These are phyloP conservation scores for Primulina huaijiensis DNA, from an alignment of 257 asterid species.

Conservation along the genomic window DNA sequence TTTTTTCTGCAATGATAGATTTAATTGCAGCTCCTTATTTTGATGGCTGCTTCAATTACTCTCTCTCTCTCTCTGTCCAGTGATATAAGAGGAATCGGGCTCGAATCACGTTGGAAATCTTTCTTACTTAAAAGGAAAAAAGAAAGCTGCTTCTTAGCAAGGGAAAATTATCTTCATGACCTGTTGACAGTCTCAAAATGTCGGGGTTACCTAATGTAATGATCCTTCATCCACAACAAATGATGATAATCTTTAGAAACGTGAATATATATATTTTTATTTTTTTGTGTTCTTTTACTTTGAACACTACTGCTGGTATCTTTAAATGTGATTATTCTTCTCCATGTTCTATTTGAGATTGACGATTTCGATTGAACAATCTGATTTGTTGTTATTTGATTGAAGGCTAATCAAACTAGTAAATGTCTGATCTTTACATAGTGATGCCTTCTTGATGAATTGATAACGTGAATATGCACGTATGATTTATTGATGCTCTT, in stretches of 20 bases:
- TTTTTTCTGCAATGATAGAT: background rate
- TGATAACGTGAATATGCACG: background rate
- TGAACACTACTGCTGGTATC: background rate
- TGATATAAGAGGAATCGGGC: constrained; percentile 31
- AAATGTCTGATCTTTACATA: background rate
- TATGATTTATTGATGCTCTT: background rate
- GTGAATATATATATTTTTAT: background rate
- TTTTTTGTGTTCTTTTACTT: constrained; percentile 22
- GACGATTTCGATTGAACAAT: background rate
- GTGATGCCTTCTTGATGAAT: background rate
- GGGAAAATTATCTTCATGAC: constrained; percentile 60
- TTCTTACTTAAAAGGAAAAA: constrained; percentile 36
- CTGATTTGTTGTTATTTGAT: too few relatives aligned
- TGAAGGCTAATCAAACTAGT: background rate
- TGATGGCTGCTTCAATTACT: too few relatives aligned
- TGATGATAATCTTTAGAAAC: constrained; percentile 21
- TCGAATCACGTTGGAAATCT: constrained; percentile 32
- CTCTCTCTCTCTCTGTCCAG: too few relatives aligned
- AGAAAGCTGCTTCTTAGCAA: constrained; percentile 42
- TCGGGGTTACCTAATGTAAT: constrained; percentile 88
- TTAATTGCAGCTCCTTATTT: background rate
- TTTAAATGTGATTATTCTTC: background rate
- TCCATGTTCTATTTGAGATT: background rate
- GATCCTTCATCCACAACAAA: constrained; percentile 30
- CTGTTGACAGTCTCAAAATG: constrained; percentile 71